Base-by-base conservation (phyloP, 257 asterid genomes). In the Cordia subcordata region DNA sequence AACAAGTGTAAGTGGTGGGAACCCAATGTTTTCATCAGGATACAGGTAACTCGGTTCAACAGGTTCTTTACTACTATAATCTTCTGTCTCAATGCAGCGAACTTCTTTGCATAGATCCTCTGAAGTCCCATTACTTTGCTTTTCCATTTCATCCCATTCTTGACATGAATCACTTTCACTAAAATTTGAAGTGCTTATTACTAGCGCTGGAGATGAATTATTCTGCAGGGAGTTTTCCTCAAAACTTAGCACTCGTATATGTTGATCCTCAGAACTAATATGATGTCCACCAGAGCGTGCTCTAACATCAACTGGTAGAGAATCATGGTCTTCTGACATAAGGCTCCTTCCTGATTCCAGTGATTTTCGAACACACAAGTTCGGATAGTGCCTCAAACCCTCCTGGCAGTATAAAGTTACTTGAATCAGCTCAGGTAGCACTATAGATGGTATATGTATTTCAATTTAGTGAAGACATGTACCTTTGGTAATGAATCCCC, bases 21-120 rank as follows among this genome's bases (percentile, higher is more conserved):
- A 53, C n/a, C 17, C 38, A 20, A 53, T 8, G 15, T 27, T 13
- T 52, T 52, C n/a, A 13, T 53, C 39, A 22, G 37, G 57, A 15
- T 27, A 53, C 5, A 22, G 12, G 33, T 53, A 53, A 53, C 10
- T 21, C 0, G 57, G 15, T 27, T 4, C 38, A 8, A 11, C 8
- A 38, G 33, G 39, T 11, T 53, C 38, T 4, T 20, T 53, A 13
- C 39, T 53, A 53, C 13, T 10, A 15, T 13, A 22, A 21, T 53
- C 37, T 11, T 53, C 57, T 23, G 4, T 15, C 18, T 53, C 57
- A 16, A 89, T 73, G 79, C 97, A 89, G 64, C 84, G 88, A 57
- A 93, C 99, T 67, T 83, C 97, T 72, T 79, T 76, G 80, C 95
- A 89, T 23, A 75, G 64, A 70, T 93, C 96, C 70, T 89, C 97